Conservation (phyloP, 371 early-diverging fungal genomes). For the Mucor irregularis region DNA sequence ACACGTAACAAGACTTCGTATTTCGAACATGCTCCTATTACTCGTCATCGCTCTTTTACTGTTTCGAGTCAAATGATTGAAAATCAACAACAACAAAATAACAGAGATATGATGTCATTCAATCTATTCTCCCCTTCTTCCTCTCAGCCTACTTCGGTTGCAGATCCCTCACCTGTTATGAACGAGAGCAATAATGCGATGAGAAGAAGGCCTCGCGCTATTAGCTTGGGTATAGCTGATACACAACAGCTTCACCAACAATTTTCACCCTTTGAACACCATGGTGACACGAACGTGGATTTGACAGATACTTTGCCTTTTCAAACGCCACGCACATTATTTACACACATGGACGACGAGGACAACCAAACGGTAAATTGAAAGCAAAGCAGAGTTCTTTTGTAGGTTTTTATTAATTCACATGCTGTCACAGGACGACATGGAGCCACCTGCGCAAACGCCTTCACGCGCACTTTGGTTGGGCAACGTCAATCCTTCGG, state of each 20-base stretch:
- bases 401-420: too few species aligned
- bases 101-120: slow-evolving; percentile 5
- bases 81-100: not conserved
- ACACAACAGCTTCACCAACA: slow-evolving; percentile 1
- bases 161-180: too few species aligned
- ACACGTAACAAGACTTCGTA: too few species aligned
- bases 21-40: slow-evolving; percentile 6
- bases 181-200: too few species aligned
- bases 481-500: slow-evolving; percentile 83
- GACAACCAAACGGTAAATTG: not conserved
- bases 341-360: slow-evolving; percentile 2
- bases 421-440: not conserved
- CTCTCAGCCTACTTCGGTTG: too few species aligned
- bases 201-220: slow-evolving; percentile 34
- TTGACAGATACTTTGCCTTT: slow-evolving; percentile 3
- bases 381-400: not conserved
- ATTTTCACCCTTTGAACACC: slow-evolving; percentile 13
- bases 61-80: too few species aligned
- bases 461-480: slow-evolving; percentile 93
- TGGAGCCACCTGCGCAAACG: slow-evolving; percentile 15
- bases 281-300: slow-evolving; percentile 2
- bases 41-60: slow-evolving; percentile 24
- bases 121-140: slow-evolving; percentile 11
- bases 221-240: slow-evolving; percentile 45
- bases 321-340: not conserved